Conservation (phyloP, 345 rosid species). For the Gynandropsis gynandra region DNA sequence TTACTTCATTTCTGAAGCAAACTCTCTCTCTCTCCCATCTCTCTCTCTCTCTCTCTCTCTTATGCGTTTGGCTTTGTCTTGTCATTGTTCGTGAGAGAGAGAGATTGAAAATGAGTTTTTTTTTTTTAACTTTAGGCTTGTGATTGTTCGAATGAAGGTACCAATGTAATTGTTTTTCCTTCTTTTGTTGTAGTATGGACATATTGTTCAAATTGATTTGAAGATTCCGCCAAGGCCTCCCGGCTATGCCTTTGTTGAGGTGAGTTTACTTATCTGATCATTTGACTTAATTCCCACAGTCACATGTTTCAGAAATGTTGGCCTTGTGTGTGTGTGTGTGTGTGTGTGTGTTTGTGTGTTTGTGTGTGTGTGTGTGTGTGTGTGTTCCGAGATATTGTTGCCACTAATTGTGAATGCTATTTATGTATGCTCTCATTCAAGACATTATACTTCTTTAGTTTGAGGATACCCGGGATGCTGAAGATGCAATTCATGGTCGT, state of each 20-base stretch:
- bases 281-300: too few relatives aligned
- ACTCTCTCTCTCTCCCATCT: neutral
- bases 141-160: too few relatives aligned
- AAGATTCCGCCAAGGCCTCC: slow-evolving; percentile 97
- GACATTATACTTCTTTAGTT: slow-evolving; percentile 34
- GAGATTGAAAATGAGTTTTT: neutral
- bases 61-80: neutral
- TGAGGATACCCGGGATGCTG: slow-evolving; percentile 96
- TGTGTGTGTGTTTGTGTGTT: too few relatives aligned
- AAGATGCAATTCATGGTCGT: slow-evolving; percentile 89
- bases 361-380: too few relatives aligned
- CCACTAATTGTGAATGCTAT: too few relatives aligned
- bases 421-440: too few relatives aligned
- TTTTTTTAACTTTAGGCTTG: neutral
- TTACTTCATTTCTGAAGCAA: neutral
- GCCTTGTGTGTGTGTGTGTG: too few relatives aligned
- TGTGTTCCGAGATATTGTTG: too few relatives aligned
- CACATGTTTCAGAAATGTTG: too few relatives aligned
- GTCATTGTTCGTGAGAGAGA: too few relatives aligned
- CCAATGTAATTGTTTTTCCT: too few relatives aligned
- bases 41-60: neutral
- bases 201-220: slow-evolving; percentile 81
- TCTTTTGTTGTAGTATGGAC: slow-evolving; percentile 67
- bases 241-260: slow-evolving; percentile 49
- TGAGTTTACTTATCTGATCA: too few relatives aligned